Conservation (phyloP, 495 filamentous ascomycete species). For the Penicillium nucicola region DNA sequence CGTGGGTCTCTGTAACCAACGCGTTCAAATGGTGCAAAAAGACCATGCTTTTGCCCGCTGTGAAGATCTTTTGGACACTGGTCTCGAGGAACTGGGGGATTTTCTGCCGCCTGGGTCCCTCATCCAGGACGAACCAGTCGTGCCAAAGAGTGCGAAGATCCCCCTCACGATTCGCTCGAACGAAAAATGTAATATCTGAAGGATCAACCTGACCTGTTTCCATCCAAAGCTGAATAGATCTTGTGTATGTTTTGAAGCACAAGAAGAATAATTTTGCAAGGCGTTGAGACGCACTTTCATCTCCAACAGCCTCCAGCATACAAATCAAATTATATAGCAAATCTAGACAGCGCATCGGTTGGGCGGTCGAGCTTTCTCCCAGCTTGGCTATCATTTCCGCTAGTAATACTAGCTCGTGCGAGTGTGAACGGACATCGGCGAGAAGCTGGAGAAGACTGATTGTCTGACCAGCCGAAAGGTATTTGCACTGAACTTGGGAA, state of each 20-base stretch:
- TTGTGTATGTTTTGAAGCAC: constrained; percentile 80
- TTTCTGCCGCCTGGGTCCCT: constrained; percentile 50
- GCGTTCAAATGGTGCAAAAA: constrained; percentile 64
- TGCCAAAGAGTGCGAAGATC: constrained; percentile 71
- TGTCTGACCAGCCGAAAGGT: constrained; percentile 30
- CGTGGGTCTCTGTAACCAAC: constrained; percentile 8
- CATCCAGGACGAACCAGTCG: constrained; percentile 64
- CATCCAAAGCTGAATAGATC: constrained; percentile 82
- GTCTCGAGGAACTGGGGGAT: constrained; percentile 72
- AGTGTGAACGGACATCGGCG: constrained; percentile 51
- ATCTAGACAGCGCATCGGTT: constrained; percentile 64
- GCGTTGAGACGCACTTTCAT: constrained; percentile 54
- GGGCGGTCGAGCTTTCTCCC: constrained; percentile 20
- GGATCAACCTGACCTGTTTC: constrained; percentile 67
- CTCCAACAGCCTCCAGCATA: constrained; percentile 64
- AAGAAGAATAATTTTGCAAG: constrained; percentile 71
- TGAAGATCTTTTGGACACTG: constrained; percentile 69
- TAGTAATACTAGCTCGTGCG: constrained; percentile 55
- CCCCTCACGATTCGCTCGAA: constrained; percentile 54
- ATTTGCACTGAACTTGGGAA: constrained; percentile 40
- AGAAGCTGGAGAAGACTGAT: constrained; percentile 60
- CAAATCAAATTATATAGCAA: constrained; percentile 67
- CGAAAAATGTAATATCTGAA: constrained; percentile 67
- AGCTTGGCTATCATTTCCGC: constrained; percentile 39
- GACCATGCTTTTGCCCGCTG: constrained; percentile 81